phyloP scores from a whole-genome alignment of 345 rosid species.

The Diplotaxis tenuifolia region DNA sequence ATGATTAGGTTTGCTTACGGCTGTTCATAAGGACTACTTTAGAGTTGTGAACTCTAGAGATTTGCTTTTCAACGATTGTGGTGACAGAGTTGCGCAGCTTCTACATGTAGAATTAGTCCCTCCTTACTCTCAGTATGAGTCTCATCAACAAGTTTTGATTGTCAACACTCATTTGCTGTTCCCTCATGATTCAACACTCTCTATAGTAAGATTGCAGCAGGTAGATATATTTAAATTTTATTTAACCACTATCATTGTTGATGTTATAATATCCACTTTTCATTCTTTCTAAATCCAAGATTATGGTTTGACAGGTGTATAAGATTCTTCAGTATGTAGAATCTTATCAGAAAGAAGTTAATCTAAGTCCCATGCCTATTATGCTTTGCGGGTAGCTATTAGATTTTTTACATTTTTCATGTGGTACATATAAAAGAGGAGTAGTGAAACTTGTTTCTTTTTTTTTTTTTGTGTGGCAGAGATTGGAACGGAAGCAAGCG shows the following conservation, averaged over 20 bases:
- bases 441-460: background rate
- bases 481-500: slow-evolving; percentile 99
- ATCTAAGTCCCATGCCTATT: slow-evolving; percentile 63
- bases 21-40: slow-evolving; percentile 72
- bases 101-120: slow-evolving; percentile 57
- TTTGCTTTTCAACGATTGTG: slow-evolving; percentile 63
- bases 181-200: slow-evolving; percentile 82
- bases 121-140: slow-evolving; percentile 46
- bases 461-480: slow-evolving; percentile 35
- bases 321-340: slow-evolving; percentile 81
- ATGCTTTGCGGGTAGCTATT: slow-evolving; percentile 77
- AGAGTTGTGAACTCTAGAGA: slow-evolving; percentile 69
- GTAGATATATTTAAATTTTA: too few relatives aligned
- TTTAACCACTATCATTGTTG: background rate
- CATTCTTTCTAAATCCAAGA: background rate
- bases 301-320: slow-evolving; percentile 53
- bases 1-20: slow-evolving; percentile 84
- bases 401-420: background rate
- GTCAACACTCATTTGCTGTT: slow-evolving; percentile 93
- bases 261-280: background rate
- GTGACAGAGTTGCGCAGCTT: slow-evolving; percentile 76
- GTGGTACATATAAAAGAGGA: background rate
- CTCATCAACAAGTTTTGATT: slow-evolving; percentile 59
- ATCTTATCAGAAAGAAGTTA: slow-evolving; percentile 73
- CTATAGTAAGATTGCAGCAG: slow-evolving; percentile 73